Base-by-base conservation (phyloP, 768 basidiomycete genomes). In the Royoungia palumana region DNA sequence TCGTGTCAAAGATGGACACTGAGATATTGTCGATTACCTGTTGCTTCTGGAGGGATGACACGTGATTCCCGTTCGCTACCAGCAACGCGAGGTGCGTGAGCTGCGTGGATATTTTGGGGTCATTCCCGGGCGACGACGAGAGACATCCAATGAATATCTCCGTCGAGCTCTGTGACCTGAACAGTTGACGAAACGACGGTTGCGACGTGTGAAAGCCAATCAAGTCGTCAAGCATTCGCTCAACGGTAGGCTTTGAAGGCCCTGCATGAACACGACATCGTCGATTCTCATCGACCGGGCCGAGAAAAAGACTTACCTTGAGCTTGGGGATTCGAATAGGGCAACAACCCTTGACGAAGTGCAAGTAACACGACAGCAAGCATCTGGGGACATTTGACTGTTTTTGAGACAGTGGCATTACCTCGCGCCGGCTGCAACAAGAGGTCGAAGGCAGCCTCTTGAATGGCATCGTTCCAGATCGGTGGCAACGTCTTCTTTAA, bases 341-440 rank as follows among this genome's bases (percentile, higher is more conserved):
- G 64, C 53, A 40, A 55, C 58, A 56, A 87, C 2, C 87, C 80
- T 28, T 71, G 70, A 38, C 82, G 81, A 39, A 95, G 70, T 2
- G 88, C 81, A 12, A 80, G 74, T 6, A 94, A 65, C 36, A 96
- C 81, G 2, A 83, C 75, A 1, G 86, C 82, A 16, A 92, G 70
- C 48, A 94, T 83, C 41, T 84, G 75, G 0, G 86, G 77, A 64
- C 87, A 90, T 6, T 55, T 58, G 12, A 81, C 75, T 2, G 75
- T 69, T 16, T 66, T 67, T 8, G 52, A 49, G 30, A 10, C 8
- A 0, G 28, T 19, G 9, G 21, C 36, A 9, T 35, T 39, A 2
- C 35, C 53, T 17, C 24, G 47, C 2, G 40, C n/a, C 13, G 75
- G 70, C 11, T 85, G 87, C 4, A 89, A 62, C 14, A 94, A 69